Base-by-base conservation (phyloP, 441 rosid genomes). In the Biscutella auriculata region DNA sequence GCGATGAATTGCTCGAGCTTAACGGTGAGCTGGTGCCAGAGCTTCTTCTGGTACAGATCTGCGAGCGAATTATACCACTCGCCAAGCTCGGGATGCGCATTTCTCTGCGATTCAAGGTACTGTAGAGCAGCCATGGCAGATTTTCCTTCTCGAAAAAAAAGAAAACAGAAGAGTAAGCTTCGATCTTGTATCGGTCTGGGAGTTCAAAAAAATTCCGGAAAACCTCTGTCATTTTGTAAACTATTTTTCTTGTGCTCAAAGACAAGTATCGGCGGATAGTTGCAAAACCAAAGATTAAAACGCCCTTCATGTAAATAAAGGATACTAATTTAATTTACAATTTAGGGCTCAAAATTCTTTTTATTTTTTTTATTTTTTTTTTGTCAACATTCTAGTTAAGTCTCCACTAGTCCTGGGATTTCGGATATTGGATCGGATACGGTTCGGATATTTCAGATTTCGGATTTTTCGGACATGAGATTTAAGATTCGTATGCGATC, bases 1-100 rank as follows among this genome's bases (percentile, higher is more conserved):
- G 97, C 69, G 53, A 88, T 80, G 80, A 92, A 88, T 76, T 88
- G 91, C 46, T 92, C 96, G 63, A 92, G 96, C 86, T 92, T 92
- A 56, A 84, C 75, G 68, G 95, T 81, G 73, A 92, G 96, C 75
- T 92, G 96, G 47, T 92, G 96, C 98, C 98, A 92, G 6, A 92
- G 98, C 82, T 88, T 92, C 77, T 74, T 81, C 77, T 86, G 85
- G 71, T 92, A 92, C 69, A 92, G 96, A 82, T 92, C 94, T 62
- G 88, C 84, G 6, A 91, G 72, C 12, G 88, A 70, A 72, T 81
- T 82, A 79, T 72, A 91, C 97, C 97, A 91, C 17, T 85, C 96
- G 8, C 69, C 74, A 8, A 83, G 82, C 73, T 91, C 96, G 1
- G 96, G 96, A 46, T 91, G 83, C 45, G 72, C 74, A 52, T 41